Conservation (phyloP, 108 stramenopile genomes). For the Epithemia pelagica region DNA sequence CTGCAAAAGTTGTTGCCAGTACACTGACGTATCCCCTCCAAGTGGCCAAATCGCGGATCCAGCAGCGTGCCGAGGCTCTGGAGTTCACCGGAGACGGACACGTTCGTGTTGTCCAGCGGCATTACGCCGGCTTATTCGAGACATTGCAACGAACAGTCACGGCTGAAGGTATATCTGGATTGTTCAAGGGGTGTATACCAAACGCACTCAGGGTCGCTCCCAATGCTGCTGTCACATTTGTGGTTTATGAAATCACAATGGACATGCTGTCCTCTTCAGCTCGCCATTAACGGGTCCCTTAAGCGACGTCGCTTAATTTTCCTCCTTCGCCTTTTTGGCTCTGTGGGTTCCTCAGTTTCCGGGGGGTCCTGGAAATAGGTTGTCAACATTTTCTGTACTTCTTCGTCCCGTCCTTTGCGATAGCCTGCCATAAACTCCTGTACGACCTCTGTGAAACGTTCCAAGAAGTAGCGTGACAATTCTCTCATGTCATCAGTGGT, state of each 20-base stretch:
- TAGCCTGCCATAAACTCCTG: slow-evolving; percentile 81
- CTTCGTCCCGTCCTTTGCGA: slow-evolving; percentile 72
- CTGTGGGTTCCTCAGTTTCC: slow-evolving; percentile 12
- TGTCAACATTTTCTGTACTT: slow-evolving; percentile 77
- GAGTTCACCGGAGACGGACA: slow-evolving; percentile 66
- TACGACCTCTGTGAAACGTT: slow-evolving; percentile 56
- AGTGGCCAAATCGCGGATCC: slow-evolving; percentile 92
- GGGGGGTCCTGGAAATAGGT: slow-evolving; percentile 72
- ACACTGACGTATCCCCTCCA: slow-evolving; percentile 90
- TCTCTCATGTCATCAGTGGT: slow-evolving; percentile 49
- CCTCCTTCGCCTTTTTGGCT: background rate
- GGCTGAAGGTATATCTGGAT: slow-evolving; percentile 81
- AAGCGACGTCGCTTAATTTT: slow-evolving; percentile 5
- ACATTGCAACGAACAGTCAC: slow-evolving; percentile 56
- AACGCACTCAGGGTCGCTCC: slow-evolving; percentile 96
- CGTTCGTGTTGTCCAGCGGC: slow-evolving; percentile 56
- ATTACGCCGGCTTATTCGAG: slow-evolving; percentile 56
- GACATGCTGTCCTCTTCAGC: too few species aligned
- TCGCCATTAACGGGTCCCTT: too few species aligned
- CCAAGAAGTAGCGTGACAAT: slow-evolving; percentile 57
- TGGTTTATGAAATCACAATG: slow-evolving; percentile 86
- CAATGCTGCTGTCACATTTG: slow-evolving; percentile 93
- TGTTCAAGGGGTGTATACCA: slow-evolving; percentile 92
- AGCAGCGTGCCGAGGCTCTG: slow-evolving; percentile 78
- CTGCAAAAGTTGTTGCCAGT: slow-evolving; percentile 50